Percentiles rank a stretch among this genome's conserved stretches.
Evolutionary conservation across 345 rosid species (phyloP).

Genomic region (Mangifera indica): DNA sequence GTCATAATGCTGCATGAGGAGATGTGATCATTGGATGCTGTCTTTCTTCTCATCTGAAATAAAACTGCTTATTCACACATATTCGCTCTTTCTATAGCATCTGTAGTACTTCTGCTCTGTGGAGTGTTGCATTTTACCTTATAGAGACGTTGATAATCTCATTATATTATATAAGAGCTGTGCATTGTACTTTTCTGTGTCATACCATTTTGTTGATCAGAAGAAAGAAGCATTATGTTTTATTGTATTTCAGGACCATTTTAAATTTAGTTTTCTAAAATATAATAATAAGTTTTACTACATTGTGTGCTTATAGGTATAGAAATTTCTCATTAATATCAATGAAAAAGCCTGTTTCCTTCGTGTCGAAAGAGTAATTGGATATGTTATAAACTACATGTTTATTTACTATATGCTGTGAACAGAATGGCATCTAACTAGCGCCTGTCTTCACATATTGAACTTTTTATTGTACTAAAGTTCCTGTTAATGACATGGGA

Average conservation of each 20-base stretch:
- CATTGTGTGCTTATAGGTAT: too few species aligned
- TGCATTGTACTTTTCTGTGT: too few species aligned
- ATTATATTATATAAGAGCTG: background rate
- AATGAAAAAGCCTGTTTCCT: background rate
- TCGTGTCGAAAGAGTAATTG: background rate
- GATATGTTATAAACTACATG: background rate
- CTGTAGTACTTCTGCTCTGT: background rate
- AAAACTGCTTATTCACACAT: background rate
- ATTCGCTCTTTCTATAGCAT: background rate
- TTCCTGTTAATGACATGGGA: background rate
- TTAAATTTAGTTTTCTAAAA: too few species aligned
- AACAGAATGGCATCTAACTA: background rate
- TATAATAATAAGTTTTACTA: too few species aligned
- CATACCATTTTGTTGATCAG: background rate
- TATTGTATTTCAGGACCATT: background rate
- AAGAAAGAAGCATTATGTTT: too few species aligned
- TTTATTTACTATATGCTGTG: background rate
- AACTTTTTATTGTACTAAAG: too few species aligned
- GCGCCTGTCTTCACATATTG: background rate
- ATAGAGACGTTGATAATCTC: background rate
- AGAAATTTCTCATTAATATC: too few species aligned
- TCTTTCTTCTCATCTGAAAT: background rate
- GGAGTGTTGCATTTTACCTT: background rate
- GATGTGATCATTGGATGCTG: background rate
- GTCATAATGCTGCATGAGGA: too few species aligned